Evolutionary conservation across 2,329 filamentous ascomycete species (phyloP).

Genomic region (Verticillium isaacii): DNA sequence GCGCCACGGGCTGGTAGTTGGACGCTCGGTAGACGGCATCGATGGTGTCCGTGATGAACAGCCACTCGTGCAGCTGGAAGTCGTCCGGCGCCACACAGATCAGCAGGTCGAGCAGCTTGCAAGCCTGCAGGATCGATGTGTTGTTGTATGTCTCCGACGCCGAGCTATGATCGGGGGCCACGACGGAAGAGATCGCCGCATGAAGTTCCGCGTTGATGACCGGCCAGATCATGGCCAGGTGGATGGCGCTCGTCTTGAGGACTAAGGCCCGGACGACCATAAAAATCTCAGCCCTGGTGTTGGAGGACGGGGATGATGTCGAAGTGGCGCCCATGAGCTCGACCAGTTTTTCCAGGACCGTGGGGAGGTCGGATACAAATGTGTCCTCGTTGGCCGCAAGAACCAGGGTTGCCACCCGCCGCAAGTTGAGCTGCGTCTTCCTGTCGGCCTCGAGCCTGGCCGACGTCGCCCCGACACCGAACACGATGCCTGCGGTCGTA

Average conservation of each 20-base stretch:
- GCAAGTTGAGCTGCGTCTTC: conserved; percentile 84
- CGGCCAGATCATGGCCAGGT: conserved; percentile 85
- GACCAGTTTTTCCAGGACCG: conserved; percentile 75
- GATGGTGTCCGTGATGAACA: conserved; percentile 94
- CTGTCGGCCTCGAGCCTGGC: conserved; percentile 93
- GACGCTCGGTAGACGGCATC: conserved; percentile 85
- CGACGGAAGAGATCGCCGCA: conserved; percentile 69
- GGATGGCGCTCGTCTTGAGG: conserved; percentile 72
- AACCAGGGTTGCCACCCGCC: conserved; percentile 74
- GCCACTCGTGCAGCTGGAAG: conserved; percentile 97
- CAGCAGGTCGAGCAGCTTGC: conserved; percentile 88
- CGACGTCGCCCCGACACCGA: conserved; percentile 93
- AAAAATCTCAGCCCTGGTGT: conserved; percentile 83
- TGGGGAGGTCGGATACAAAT: conserved; percentile 70
- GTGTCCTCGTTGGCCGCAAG: conserved; percentile 73
- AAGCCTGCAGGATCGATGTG: conserved; percentile 77
- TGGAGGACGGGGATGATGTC: conserved; percentile 87
- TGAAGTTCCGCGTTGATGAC: conserved; percentile 83
- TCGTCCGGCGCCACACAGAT: conserved; percentile 85
- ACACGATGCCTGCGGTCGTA: conserved; percentile 92
- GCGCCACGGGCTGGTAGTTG: conserved; percentile 63
- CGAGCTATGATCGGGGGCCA: conserved; percentile 58
- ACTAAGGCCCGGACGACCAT: conserved; percentile 80
- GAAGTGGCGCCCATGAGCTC: conserved; percentile 81
- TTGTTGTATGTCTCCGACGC: conserved; percentile 72